Conservation (phyloP, 176 grass and related monocot species). For the Luzula sylvatica region DNA sequence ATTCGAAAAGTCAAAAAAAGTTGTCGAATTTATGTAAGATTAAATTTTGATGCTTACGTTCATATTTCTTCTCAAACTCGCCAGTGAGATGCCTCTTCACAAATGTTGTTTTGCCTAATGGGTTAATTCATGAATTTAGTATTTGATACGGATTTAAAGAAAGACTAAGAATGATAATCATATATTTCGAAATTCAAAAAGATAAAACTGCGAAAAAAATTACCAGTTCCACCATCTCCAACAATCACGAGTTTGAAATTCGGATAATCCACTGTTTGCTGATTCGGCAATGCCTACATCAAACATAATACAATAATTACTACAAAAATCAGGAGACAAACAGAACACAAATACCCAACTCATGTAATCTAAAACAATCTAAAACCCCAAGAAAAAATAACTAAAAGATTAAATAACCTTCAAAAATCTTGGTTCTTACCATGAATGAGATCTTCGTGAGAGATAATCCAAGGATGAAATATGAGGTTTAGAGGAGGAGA, state of each 20-base stretch:
- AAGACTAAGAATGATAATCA: background rate
- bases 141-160: background rate
- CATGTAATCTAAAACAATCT: background rate
- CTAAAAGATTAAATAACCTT: too few species aligned
- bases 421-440: background rate
- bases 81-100: conserved; percentile 95
- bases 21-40: background rate
- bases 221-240: conserved; percentile 82
- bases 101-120: conserved; percentile 84
- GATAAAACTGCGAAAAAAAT: conserved; percentile 2
- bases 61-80: conserved; percentile 84
- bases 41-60: conserved; percentile 29
- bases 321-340: background rate
- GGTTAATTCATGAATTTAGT: background rate
- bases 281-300: conserved; percentile 62
- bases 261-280: conserved; percentile 73
- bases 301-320: background rate
- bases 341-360: background rate
- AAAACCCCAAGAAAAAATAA: background rate
- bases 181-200: background rate
- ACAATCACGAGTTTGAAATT: conserved; percentile 90
- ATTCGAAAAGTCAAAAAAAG: background rate
- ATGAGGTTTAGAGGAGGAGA: background rate
- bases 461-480: background rate
- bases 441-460: background rate